Evolutionary conservation across 1,139 yeast species (phyloP), one percentile per base, ranked within the genome.

Genomic region (Magnusiomyces fungicola): DNA sequence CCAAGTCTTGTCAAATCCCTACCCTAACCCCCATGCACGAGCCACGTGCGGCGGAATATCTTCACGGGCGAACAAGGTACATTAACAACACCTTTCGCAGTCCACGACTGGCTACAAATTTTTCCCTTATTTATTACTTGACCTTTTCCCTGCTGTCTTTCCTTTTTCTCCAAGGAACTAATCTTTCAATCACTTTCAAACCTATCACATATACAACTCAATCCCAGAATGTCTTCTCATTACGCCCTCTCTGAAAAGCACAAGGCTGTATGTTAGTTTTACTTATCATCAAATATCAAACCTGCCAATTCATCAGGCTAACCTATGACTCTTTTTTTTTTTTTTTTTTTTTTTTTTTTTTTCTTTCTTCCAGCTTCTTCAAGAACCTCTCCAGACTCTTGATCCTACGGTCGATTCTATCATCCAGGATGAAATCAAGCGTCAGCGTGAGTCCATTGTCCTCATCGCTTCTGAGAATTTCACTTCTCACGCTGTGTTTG

Each of bases 391-490:
- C 50, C 50, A 55, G 34, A 81, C 79, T 43, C 75, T 83, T 56
- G 97, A 88, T 67, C 95, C 96, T 38, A 96, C 87, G 68, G 88
- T 89, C 80, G 81, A 81, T 55, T 73, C 75, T 40, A 87, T 88
- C 64, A 74, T 89, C 62, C 69, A 74, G 56, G 78, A 76, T 55
- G 97, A 90, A 69, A 81, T 80, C 62, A 67, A 68, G 58, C 85
- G 97, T 71, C 97, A 90, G 72, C 84, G 82, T 70, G 81, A 83
- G 65, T 87, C 96, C 48, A 82, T 90, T 60, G 89, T 95, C 43
- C 78, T 90, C 68, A 90, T 90, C 67, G 96, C 97, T 37, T 84
- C 95, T 32, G 97, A 90, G 69, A 90, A 90, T 71, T 88, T 89
- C 73, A 90, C 97, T 50, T 87, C 97, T 46, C 83, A 81, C 66